A percentile compares a stretch with the other conserved stretches of the same genome.
phyloP scores from a whole-genome alignment of 2,329 filamentous ascomycete genomes.

The Xylariaceae sp. region DNA sequence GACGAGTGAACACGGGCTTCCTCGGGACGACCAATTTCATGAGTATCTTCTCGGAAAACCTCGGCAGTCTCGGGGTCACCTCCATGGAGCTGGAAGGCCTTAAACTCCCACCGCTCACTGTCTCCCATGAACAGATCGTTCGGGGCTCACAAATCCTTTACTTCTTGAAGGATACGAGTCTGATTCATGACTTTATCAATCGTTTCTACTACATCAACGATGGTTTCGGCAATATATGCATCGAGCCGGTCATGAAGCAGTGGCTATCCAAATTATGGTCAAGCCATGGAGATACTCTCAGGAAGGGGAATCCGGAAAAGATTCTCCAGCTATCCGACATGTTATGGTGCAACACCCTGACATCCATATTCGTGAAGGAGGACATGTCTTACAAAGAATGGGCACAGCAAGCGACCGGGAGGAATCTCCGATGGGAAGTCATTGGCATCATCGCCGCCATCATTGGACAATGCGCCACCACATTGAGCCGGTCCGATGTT shows the following conservation, averaged over 20 bases:
- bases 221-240: slow-evolving; percentile 25
- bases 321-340: slow-evolving; percentile 31
- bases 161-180: slow-evolving; percentile 30
- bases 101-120: slow-evolving; percentile 23
- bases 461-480: slow-evolving; percentile 28
- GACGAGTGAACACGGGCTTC: slow-evolving; percentile 28
- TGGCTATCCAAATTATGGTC: slow-evolving; percentile 31
- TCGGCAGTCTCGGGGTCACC: slow-evolving; percentile 27
- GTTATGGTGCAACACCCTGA: slow-evolving; percentile 34
- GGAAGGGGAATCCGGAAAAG: slow-evolving; percentile 31
- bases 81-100: slow-evolving; percentile 25
- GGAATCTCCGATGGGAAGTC: slow-evolving; percentile 34
- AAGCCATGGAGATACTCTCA: slow-evolving; percentile 28
- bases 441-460: slow-evolving; percentile 32
- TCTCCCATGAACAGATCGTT: slow-evolving; percentile 31
- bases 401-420: slow-evolving; percentile 28
- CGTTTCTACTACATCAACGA: slow-evolving; percentile 30
- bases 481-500: slow-evolving; percentile 26
- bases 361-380: slow-evolving; percentile 26
- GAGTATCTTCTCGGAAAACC: slow-evolving; percentile 31
- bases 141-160: slow-evolving; percentile 31
- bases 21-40: slow-evolving; percentile 31
- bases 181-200: slow-evolving; percentile 31
- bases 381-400: slow-evolving; percentile 29
- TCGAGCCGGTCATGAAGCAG: slow-evolving; percentile 31